Base-by-base conservation (phyloP, 495 filamentous ascomycete genomes). In the Trichoderma virens region DNA sequence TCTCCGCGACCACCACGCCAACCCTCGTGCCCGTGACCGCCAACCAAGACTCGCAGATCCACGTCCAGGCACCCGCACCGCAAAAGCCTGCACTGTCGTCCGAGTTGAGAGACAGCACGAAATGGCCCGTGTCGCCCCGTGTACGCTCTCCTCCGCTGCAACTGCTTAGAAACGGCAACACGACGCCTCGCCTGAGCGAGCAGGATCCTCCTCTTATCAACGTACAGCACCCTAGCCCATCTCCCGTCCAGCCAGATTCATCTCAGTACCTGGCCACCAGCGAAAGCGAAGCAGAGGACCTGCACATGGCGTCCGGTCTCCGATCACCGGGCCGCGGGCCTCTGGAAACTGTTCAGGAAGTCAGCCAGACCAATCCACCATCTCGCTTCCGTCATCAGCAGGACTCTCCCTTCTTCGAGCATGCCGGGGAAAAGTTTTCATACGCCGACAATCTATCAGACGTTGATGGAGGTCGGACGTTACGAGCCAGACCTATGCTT, bases 311-410 rank as follows among this genome's bases (percentile, higher is more conserved):
- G 54, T 74, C 83, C 20, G 86, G 85, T 60, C 85, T 86, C 75
- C 78, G 80, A 70, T 88, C 86, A 41, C 85, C 86, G 20, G 83
- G 79, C 60, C 86, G 92, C 71, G 88, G 85, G 20, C 85, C 85
- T 47, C 78, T 98, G 62, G 94, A 96, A 74, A 98, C 94, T 0
- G 94, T 98, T 32, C 88, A 96, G 72, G 94, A 98, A 78, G 86
- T 86, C 59, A 96, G 91, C 74, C 83, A 90, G 66, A 88, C 92
- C 31, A 84, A 86, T 31, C 91, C 91, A 14, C 90, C 90, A 83
- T 80, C 9, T 64, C 65, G n/a, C 70, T 67, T 20, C 30, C 51
- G 51, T 3, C 18, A 23, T 6, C 43, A 47, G 43, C 51, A 30
- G 11, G 71, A 76, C 62, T 70, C 68, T 23, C 71, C 60, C 75